A percentile compares a stretch with the other conserved stretches of the same genome.
Evolutionary conservation across 1,284 basidiomycete species (phyloP).

Genomic region (Ceratobasidium sp.): DNA sequence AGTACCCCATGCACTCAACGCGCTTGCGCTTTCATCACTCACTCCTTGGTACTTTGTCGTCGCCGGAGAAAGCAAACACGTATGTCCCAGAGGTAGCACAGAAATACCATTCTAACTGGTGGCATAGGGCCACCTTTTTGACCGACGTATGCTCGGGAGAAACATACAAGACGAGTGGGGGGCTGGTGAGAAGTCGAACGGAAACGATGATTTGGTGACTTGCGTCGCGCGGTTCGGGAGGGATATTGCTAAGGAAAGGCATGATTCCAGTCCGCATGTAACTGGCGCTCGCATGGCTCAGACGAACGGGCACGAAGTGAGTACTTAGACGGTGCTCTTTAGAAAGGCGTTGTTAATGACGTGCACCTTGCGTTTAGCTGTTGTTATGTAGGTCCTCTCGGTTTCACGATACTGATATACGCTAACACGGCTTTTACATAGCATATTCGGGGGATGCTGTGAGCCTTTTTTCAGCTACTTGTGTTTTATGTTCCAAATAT

Average conservation of each 20-base stretch:
- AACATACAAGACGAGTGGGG: constrained; percentile 80
- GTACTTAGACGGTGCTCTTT: constrained; percentile 47
- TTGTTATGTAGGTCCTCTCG: constrained; percentile 63
- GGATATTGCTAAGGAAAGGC: constrained; percentile 55
- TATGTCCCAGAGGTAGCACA: constrained; percentile 55
- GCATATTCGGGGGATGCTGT: constrained; percentile 80
- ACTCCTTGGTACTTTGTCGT: constrained; percentile 80
- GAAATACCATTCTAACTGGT: neutral
- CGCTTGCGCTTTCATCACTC: constrained; percentile 73
- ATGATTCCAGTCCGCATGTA: constrained; percentile 68
- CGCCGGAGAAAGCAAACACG: constrained; percentile 75
- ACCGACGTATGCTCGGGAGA: constrained; percentile 80
- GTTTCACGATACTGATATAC: constrained; percentile 51
- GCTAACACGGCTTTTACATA: constrained; percentile 52
- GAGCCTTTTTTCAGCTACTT: neutral
- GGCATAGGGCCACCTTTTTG: constrained; percentile 85
- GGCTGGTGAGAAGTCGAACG: constrained; percentile 55
- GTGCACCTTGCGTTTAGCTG: constrained; percentile 56
- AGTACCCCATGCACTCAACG: constrained; percentile 68
- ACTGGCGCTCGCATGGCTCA: constrained; percentile 82
- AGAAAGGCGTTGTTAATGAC: neutral
- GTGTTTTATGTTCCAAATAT: neutral
- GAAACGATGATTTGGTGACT: constrained; percentile 66
- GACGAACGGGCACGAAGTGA: constrained; percentile 81
- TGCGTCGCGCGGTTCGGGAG: constrained; percentile 89